Base-by-base conservation (phyloP, 495 filamentous ascomycete species). In the Aspergillus kassunensis region DNA sequence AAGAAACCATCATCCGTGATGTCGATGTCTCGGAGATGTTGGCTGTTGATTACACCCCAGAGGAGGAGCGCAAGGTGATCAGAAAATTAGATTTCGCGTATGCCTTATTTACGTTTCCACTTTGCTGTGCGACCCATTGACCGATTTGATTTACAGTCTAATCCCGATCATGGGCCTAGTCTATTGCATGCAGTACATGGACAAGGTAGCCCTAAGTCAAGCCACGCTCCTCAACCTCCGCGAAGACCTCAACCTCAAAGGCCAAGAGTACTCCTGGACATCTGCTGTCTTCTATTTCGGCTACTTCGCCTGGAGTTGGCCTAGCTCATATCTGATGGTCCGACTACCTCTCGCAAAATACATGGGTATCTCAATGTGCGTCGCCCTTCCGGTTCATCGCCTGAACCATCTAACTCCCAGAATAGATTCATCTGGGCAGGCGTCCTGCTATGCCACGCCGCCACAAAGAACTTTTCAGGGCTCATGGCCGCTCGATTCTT, bases 121-220 rank as follows among this genome's bases (percentile, higher is more conserved):
- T 18, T 15, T 9, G 27, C 24, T 25, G 16, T 24, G n/a, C n/a
- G 9, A 27, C 31, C 2, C 21, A 12, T 10, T 35, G 19, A 41
- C 29, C 24, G 5, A 37, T n/a, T 27, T 21, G 19, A 18, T 5
- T 11, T 23, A 2, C 42, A 70, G 67, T 31, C 51, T 82, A 30
- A 78, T 83, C 51, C 80, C 79, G 1, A 57, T 77, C 9, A 72
- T 74, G 70, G 68, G 67, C n/a, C 53, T 70, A 16, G 70, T 68
- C 43, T 74, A 74, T 23, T 70, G 70, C 63, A 59, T 83, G 29
- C 77, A 81, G 48, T 81, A 76, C 55, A 76, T 84, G 59, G 80
- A 84, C 61, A 82, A 83, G 48, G 68, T 79, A 9, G 78, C 79
- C 3, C 62, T 82, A 1, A 80, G 76, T 35, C 80, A 82, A 57